Percentiles rank a stretch among this genome's conserved stretches.
phyloP scores from a whole-genome alignment of 1,284 basidiomycete genomes.

The Rhodotorula sp. region DNA sequence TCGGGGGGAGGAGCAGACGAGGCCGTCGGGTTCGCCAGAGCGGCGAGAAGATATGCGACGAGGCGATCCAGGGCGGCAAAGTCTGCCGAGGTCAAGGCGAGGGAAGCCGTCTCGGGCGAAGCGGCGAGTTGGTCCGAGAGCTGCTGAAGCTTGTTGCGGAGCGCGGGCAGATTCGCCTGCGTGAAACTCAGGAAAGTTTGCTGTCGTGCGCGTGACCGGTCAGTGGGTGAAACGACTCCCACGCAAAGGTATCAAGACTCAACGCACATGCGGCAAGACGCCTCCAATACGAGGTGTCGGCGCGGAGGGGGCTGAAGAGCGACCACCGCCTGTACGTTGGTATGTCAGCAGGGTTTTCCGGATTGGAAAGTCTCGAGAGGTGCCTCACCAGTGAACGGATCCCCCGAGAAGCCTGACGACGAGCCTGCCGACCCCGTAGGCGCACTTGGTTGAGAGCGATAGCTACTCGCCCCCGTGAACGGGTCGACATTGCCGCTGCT shows the following conservation, averaged over 20 bases:
- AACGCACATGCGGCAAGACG: conserved; percentile 35
- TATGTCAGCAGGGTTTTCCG: not conserved
- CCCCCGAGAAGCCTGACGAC: conserved; percentile 31
- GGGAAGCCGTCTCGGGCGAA: conserved; percentile 59
- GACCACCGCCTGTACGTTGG: conserved; percentile 25
- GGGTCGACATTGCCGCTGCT: conserved; percentile 74
- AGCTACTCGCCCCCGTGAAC: conserved; percentile 76
- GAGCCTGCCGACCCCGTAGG: not conserved
- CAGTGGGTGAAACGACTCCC: not conserved
- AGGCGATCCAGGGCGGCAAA: conserved; percentile 62
- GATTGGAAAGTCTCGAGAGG: too few species aligned
- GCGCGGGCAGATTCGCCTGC: conserved; percentile 82
- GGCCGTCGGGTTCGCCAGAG: conserved; percentile 44
- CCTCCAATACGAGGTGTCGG: conserved; percentile 6
- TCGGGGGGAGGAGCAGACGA: conserved; percentile 13
- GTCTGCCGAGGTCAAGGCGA: conserved; percentile 71
- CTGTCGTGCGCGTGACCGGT: conserved; percentile 1
- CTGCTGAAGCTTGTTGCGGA: conserved; percentile 78
- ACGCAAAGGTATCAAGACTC: fast-evolving
- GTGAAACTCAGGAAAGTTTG: conserved; percentile 67
- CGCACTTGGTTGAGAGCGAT: conserved; percentile 50
- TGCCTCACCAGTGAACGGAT: conserved; percentile 52
- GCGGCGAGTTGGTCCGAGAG: conserved; percentile 68
- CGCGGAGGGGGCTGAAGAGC: conserved; percentile 15
- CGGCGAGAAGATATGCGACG: conserved; percentile 54